These are phyloP conservation scores for Sphaerobolus stellatus DNA, from an alignment of 1,284 basidiomycete species.

Conservation along the genomic window DNA sequence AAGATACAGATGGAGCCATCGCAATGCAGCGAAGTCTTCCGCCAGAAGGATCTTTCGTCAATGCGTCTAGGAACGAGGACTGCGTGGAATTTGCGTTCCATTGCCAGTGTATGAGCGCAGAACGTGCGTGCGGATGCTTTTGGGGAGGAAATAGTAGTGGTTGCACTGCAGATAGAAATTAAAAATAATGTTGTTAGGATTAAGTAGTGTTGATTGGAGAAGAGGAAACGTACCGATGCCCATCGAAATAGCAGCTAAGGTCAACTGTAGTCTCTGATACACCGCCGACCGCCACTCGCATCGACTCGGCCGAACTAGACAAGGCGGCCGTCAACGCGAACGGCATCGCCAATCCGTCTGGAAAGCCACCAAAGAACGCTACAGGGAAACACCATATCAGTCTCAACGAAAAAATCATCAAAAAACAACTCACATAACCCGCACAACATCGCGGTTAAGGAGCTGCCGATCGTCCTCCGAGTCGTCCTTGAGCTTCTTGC, in stretches of 20 bases:
- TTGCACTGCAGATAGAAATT: too few species aligned
- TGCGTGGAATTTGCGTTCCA: too few species aligned
- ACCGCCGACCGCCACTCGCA: constrained; percentile 87
- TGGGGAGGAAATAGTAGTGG: too few species aligned
- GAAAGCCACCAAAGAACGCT: constrained; percentile 77
- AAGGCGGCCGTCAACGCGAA: constrained; percentile 90
- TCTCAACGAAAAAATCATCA: neutral
- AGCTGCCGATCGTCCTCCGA: constrained; percentile 77
- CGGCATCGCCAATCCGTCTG: constrained; percentile 94
- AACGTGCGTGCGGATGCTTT: too few species aligned
- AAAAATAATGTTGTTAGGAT: too few species aligned
- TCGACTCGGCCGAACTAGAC: constrained; percentile 83
- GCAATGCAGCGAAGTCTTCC: too few species aligned
- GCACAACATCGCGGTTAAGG: constrained; percentile 81
- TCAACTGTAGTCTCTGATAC: constrained; percentile 90
- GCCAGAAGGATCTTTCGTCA: too few species aligned
- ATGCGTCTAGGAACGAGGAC: too few species aligned
- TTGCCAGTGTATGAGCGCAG: too few species aligned
- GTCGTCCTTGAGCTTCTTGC: constrained; percentile 76
- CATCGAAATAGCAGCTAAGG: constrained; percentile 96
- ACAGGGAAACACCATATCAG: neutral
- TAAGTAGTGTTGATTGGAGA: too few species aligned
- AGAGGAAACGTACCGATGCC: too few species aligned
- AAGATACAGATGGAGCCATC: too few species aligned
- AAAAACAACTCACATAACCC: constrained; percentile 46